Base-by-base conservation (phyloP, 148 eudicot genomes). In the Bassia scoparia region DNA sequence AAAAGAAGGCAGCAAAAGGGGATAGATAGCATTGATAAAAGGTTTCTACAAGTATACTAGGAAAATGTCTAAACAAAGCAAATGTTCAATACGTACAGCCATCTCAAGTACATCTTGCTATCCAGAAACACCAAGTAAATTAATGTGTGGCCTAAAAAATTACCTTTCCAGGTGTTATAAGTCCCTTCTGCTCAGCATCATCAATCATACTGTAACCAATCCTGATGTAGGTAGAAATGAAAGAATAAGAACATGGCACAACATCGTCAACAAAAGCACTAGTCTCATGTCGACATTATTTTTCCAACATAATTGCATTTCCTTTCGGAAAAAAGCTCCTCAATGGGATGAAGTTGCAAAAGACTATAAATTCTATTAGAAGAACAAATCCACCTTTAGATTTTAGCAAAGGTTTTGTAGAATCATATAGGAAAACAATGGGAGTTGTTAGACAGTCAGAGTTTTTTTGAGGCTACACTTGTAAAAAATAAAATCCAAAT, bases 91-190 rank as follows among this genome's bases (percentile, higher is more conserved):
- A 49, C 34, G 12, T 67, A 56, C 34, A 68, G 41, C 61, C 16
- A 61, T 26, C 52, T 63, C 29, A 29, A 71, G 37, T 27, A 65
- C 63, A 78, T 66, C 60, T 23, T 27, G 27, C 58, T 43, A 54
- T 50, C 59, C 43, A 68, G 24, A 38, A 56, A 14, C 27, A 9
- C 20, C 61, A 61, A 30, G 63, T 52, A 43, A 50, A 16, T n/a
- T n/a, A n/a, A n/a, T n/a, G 41, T 6, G 26, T 31, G 61, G 20
- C 17, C 35, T 15, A 49, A 60, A 14, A 46, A 33, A 56, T 46
- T 87, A 91, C 98, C 97, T 91, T 91, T 75, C 98, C 97, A 21
- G 97, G 88, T 72, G 90, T 89, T 68, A 95, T 95, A 61, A 81
- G 76, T 58, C 97, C 98, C 78, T 60, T 82, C 78, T 88, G 81